Conservation (phyloP, 176 grass and related monocot species). For the Tillandsia leiboldiana region DNA sequence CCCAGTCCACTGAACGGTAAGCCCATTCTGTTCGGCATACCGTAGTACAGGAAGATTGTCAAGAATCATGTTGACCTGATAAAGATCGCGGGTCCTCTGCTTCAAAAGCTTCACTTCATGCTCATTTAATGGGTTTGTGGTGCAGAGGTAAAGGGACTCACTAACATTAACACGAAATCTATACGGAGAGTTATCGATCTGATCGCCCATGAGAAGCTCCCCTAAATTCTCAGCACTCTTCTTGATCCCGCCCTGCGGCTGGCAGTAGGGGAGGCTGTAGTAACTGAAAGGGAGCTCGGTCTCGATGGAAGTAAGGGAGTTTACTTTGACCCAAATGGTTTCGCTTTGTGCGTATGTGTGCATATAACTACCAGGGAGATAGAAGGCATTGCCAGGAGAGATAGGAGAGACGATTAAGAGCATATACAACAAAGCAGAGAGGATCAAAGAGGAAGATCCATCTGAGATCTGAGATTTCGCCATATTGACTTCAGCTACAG, state of each 20-base stretch:
- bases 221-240: conserved; percentile 88
- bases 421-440: conserved; percentile 19
- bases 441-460: not conserved
- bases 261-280: conserved; percentile 75
- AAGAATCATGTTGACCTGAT: conserved; percentile 93
- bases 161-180: conserved; percentile 54
- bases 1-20: conserved; percentile 76
- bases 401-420: conserved; percentile 20
- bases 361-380: conserved; percentile 86
- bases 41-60: conserved; percentile 84
- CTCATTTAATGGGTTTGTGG: conserved; percentile 58
- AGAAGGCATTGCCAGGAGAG: conserved; percentile 40
- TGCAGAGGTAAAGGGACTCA: conserved; percentile 71
- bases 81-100: conserved; percentile 63
- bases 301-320: conserved; percentile 83
- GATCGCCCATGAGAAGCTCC: conserved; percentile 86
- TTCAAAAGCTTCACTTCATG: conserved; percentile 70
- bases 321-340: conserved; percentile 53
- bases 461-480: conserved; percentile 16
- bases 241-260: conserved; percentile 50
- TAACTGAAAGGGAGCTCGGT: conserved; percentile 75
- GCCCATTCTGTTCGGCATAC: conserved; percentile 58
- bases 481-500: conserved; percentile 5
- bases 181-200: conserved; percentile 83
- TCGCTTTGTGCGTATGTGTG: conserved; percentile 56